These are phyloP conservation scores for Podospora bellae-mahoneyi DNA, from an alignment of 495 filamentous ascomycete species.

Conservation along the genomic window DNA sequence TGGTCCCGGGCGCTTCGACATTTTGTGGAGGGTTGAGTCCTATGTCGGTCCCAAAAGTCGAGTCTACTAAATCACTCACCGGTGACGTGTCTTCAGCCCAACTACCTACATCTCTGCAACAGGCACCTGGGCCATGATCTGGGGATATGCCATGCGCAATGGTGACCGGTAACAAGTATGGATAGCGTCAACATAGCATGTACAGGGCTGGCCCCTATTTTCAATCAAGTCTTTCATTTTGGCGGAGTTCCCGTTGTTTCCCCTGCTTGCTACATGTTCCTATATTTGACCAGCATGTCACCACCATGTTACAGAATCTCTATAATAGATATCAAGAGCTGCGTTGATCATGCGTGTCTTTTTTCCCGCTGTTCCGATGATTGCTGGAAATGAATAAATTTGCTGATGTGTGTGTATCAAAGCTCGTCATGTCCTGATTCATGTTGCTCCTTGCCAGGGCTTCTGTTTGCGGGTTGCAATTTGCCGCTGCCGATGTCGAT, in stretches of 20 bases:
- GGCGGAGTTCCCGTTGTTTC: neutral
- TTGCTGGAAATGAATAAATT: no score
- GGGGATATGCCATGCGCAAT: neutral
- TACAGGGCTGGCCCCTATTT: neutral
- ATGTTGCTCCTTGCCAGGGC: neutral
- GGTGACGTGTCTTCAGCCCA: neutral
- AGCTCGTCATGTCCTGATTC: constrained; percentile 17
- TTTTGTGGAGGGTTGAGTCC: neutral
- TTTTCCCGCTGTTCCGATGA: no score
- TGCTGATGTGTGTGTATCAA: neutral
- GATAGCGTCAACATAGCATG: neutral
- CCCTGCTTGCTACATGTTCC: neutral
- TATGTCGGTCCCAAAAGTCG: neutral
- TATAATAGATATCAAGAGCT: no score
- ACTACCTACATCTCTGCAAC: neutral
- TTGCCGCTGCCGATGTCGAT: constrained; percentile 22
- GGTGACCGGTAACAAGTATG: neutral
- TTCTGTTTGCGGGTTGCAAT: constrained; percentile 14
- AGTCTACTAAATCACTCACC: neutral
- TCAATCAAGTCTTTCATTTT: neutral
- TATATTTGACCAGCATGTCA: no score
- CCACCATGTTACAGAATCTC: no score
- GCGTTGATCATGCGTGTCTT: no score
- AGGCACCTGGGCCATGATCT: neutral
- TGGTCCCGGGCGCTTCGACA: neutral